Evolutionary conservation across 345 rosid genomes (phyloP), one percentile per base, ranked within the genome.

Genomic region (Noccaea bulbosa): DNA sequence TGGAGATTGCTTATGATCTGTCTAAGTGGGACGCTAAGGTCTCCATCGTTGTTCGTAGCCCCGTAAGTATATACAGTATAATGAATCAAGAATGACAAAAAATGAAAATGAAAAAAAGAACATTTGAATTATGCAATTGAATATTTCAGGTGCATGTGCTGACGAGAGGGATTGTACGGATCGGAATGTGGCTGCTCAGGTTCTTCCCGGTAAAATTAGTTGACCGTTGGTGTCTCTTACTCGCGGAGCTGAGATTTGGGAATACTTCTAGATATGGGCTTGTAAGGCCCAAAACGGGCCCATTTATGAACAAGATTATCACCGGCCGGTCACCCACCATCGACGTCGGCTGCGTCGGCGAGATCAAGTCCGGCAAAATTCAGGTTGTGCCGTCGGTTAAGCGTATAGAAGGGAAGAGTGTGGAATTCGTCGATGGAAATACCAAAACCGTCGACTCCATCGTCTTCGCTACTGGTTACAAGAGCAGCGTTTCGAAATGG

Each of bases 1-100:
- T 86, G 87, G 95, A 85, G 68, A 88, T 86, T 16, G 84, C 87
- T 5, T 81, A 76, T 37, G 92, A 85, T 62, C 27, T 86, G 7
- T 70, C 80, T 4, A 77, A 41, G n/a, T 32, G 30, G 5, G 76
- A 75, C 33, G 89, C 85, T 20, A 50, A 37, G 0, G 72, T 85
- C 52, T 78, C 87, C 8, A 44, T 86, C 12, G 83, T 85, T 24
- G 72, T 57, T 39, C 83, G 81, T 16, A 74, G 79, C 11, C 85
- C 86, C 14, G 86, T 82, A 74, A 54, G 40, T 41, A 11, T 30
- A 44, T 17, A 17, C 1, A 17, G 1, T 11, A 44, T n/a, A 1
- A 52, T 17, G 34, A 47, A 44, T 44, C 22, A 14, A 27, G 8
- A n/a, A 10, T 4, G 6, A 5, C 4, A 11, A 11, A 27, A 22